These are phyloP conservation scores for Usnea hakonensis DNA, from an alignment of 495 filamentous ascomycete genomes.

Conservation along the genomic window DNA sequence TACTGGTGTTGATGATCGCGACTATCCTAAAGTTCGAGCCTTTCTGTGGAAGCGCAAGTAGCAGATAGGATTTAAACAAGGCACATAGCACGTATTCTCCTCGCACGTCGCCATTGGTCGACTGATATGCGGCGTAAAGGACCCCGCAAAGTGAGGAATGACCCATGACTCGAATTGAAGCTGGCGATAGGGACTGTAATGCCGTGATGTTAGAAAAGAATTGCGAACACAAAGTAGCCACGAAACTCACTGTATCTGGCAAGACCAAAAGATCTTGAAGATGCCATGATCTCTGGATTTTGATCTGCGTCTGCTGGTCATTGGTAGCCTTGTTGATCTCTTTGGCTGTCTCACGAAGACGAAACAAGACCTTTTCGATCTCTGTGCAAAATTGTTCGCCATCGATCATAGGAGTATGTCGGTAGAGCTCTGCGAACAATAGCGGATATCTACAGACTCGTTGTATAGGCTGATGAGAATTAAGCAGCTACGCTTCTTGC, in stretches of 20 bases:
- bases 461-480: constrained; percentile 68
- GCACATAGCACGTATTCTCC: constrained; percentile 83
- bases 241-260: constrained; percentile 54
- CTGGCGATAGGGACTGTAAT: constrained; percentile 32
- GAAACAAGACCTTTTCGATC: constrained; percentile 64
- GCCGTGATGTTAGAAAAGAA: constrained; percentile 6
- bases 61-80: constrained; percentile 74
- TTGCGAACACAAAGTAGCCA: background rate
- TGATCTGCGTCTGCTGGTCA: constrained; percentile 41
- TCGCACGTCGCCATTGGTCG: constrained; percentile 45
- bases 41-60: constrained; percentile 62
- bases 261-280: constrained; percentile 72
- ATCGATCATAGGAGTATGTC: constrained; percentile 73
- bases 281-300: constrained; percentile 65
- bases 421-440: constrained; percentile 73
- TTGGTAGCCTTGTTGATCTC: constrained; percentile 74
- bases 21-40: constrained; percentile 61
- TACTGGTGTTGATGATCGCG: constrained; percentile 62
- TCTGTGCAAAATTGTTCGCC: constrained; percentile 73
- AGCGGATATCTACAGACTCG: constrained; percentile 88
- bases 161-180: constrained; percentile 65
- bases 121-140: constrained; percentile 77
- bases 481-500: background rate
- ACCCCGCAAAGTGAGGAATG: constrained; percentile 80
- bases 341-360: constrained; percentile 60